These are phyloP conservation scores for Globisporangium barbulae DNA, from an alignment of 352 stramenopile species.

Conservation along the genomic window DNA sequence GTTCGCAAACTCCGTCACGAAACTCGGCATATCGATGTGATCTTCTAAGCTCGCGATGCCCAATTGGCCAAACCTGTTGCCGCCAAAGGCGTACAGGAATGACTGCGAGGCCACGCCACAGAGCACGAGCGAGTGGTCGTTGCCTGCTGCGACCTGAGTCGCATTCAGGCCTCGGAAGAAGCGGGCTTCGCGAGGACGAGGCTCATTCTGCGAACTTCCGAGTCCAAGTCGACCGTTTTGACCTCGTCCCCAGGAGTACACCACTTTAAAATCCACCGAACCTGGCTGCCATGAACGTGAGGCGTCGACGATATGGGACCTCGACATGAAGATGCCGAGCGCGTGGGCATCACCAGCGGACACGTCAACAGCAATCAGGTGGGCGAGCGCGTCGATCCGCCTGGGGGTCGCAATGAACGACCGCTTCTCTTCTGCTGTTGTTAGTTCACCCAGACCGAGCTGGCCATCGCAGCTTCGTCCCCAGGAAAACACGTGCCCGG, in stretches of 20 bases:
- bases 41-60: conserved; percentile 34
- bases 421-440: not conserved
- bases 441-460: conserved; percentile 39
- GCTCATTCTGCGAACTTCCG: conserved; percentile 29
- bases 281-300: not conserved
- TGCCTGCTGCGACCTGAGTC: conserved; percentile 38
- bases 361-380: conserved; percentile 38
- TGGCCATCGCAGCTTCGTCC: conserved; percentile 55
- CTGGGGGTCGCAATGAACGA: conserved; percentile 18
- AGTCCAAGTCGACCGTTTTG: conserved; percentile 52
- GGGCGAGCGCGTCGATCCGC: conserved; percentile 23
- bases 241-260: conserved; percentile 49
- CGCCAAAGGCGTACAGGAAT: conserved; percentile 71
- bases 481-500: conserved; percentile 53
- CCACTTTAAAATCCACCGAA: conserved; percentile 29
- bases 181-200: conserved; percentile 33
- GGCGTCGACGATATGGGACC: not conserved
- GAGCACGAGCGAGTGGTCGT: conserved; percentile 66
- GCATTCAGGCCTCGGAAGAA: conserved; percentile 66
- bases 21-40: conserved; percentile 54
- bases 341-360: conserved; percentile 47
- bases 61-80: conserved; percentile 62
- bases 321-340: conserved; percentile 39
- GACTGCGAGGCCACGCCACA: conserved; percentile 35
- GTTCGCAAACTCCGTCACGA: conserved; percentile 48